Percentiles rank a stretch among this genome's conserved stretches.
phyloP scores from a whole-genome alignment of 106 monocot genomes.

The Platanthera zijinensis region DNA sequence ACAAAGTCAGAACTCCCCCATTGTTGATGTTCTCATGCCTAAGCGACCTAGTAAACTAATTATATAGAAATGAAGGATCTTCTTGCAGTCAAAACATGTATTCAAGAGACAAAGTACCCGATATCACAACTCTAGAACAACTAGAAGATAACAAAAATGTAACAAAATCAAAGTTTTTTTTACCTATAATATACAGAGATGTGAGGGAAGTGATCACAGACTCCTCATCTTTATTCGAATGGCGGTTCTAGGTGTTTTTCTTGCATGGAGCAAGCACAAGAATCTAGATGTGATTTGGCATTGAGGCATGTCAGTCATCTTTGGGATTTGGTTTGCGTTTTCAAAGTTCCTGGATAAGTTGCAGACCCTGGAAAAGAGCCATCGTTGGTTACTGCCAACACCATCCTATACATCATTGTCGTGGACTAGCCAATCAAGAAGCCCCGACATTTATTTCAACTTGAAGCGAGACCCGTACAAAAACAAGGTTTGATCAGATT shows the following conservation, averaged over 20 bases:
- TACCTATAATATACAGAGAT: too few species aligned
- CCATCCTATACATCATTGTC: constrained; percentile 77
- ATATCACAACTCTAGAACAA: too few species aligned
- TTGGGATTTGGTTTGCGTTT: constrained; percentile 87
- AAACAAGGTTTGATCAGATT: constrained; percentile 62
- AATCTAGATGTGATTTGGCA: constrained; percentile 71
- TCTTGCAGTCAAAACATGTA: too few species aligned
- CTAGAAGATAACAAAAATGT: too few species aligned
- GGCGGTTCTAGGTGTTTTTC: constrained; percentile 43
- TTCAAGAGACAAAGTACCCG: too few species aligned
- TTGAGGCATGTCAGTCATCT: constrained; percentile 77
- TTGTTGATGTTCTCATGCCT: too few species aligned
- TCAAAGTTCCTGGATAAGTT: constrained; percentile 78
- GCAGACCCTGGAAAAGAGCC: constrained; percentile 84
- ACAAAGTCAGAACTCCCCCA: too few species aligned
- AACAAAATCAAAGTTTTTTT: too few species aligned
- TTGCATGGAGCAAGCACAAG: constrained; percentile 47
- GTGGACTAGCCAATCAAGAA: constrained; percentile 83
- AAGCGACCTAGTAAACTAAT: too few species aligned
- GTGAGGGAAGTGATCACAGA: constrained; percentile 15
- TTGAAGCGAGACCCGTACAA: constrained; percentile 69
- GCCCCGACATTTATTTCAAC: constrained; percentile 71
- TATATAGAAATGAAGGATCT: too few species aligned
- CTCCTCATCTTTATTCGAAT: constrained; percentile 57
- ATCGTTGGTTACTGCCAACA: constrained; percentile 73